These are phyloP conservation scores for Microbotryum scabiosae DNA, from an alignment of 1,284 basidiomycete species.

Conservation along the genomic window DNA sequence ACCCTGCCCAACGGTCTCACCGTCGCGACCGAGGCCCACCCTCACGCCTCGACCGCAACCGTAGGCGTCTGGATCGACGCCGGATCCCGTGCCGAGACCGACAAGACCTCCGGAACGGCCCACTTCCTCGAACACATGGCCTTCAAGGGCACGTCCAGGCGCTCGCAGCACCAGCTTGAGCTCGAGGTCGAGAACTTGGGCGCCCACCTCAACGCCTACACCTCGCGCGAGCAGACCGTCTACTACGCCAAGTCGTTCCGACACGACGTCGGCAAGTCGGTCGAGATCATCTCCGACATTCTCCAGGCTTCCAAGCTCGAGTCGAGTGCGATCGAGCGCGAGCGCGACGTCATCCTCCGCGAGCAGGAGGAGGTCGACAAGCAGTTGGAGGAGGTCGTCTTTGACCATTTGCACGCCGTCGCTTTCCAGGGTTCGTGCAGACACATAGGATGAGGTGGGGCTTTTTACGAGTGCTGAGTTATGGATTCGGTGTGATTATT, in stretches of 20 bases:
- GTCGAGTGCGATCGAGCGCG: conserved; percentile 77
- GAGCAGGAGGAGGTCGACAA: conserved; percentile 99
- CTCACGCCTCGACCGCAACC: conserved; percentile 93
- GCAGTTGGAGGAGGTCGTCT: conserved; percentile 95
- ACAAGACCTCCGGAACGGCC: conserved; percentile 88
- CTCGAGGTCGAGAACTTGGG: conserved; percentile 98
- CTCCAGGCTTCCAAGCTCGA: conserved; percentile 97
- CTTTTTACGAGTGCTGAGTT: no score
- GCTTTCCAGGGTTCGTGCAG: conserved; percentile 77
- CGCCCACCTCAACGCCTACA: conserved; percentile 97
- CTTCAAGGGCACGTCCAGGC: conserved; percentile 71
- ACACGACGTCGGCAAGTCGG: conserved; percentile 82
- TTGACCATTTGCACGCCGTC: conserved; percentile 93
- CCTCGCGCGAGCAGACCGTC: conserved; percentile 96
- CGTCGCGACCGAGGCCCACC: conserved; percentile 65
- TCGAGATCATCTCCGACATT: conserved; percentile 98
- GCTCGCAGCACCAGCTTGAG: conserved; percentile 85
- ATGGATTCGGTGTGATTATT: neutral
- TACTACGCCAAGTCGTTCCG: conserved; percentile 99
- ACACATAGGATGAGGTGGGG: no score
- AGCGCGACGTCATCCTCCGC: conserved; percentile 91
- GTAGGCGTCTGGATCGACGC: conserved; percentile 99
- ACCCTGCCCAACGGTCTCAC: conserved; percentile 86
- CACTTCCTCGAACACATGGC: conserved; percentile 99
- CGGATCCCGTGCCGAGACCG: conserved; percentile 90